A percentile compares a stretch with the other conserved stretches of the same genome.
These are phyloP conservation scores for Suillus subaureus DNA, from an alignment of 768 basidiomycete genomes.

Conservation along the genomic window DNA sequence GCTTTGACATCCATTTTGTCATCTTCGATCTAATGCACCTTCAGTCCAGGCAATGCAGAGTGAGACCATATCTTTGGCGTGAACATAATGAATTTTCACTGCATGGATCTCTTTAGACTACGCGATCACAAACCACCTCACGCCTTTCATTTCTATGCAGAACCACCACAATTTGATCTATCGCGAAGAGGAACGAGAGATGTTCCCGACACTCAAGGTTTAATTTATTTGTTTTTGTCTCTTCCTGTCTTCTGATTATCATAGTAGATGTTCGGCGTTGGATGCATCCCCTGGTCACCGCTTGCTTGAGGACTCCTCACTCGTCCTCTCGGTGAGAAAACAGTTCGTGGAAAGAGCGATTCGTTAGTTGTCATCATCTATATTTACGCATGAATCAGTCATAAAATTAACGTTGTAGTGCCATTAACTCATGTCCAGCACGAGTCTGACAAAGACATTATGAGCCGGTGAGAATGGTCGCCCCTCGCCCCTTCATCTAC, in stretches of 20 bases:
- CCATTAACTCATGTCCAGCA: constrained; percentile 20
- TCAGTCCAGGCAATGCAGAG: constrained; percentile 60
- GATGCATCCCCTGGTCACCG: constrained; percentile 60
- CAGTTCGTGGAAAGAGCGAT: constrained; percentile 32
- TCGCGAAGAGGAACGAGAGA: constrained; percentile 66
- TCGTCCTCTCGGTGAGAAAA: constrained; percentile 38
- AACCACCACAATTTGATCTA: constrained; percentile 65
- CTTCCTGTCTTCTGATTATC: not conserved
- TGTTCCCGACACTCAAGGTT: constrained; percentile 62
- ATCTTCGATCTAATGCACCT: not conserved
- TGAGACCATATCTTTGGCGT: constrained; percentile 20
- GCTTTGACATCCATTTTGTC: constrained; percentile 13
- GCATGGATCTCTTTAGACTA: too few species aligned
- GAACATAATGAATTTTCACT: too few species aligned
- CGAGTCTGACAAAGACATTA: constrained; percentile 38
- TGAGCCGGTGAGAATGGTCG: constrained; percentile 37
- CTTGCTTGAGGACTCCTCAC: constrained; percentile 52
- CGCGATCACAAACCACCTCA: constrained; percentile 31
- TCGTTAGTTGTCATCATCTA: constrained; percentile 13
- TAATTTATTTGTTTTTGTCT: not conserved
- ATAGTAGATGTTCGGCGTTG: constrained; percentile 54
- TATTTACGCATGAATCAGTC: not conserved
- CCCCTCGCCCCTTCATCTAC: constrained; percentile 6
- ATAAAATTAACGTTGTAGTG: not conserved
- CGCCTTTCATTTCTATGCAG: constrained; percentile 71